Conservation (phyloP, 2,329 filamentous ascomycete genomes). For the Exophiala bonariae region DNA sequence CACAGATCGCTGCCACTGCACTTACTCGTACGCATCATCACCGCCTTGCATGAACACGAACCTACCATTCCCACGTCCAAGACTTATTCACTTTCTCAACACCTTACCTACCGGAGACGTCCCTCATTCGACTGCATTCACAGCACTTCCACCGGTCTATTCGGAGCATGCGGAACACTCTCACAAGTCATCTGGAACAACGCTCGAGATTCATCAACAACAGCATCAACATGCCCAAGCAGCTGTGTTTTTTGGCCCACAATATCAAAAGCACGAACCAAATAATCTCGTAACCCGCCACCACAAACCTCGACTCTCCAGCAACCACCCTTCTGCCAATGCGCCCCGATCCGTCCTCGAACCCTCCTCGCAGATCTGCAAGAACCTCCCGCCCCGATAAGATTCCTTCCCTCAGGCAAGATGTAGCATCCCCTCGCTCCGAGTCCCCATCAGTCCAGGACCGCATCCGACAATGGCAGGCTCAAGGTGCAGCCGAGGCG, state of each 20-base stretch:
- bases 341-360: constrained; percentile 33
- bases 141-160: too few relatives aligned
- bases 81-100: too few relatives aligned
- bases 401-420: constrained; percentile 10
- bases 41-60: too few relatives aligned
- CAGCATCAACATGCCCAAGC: background rate
- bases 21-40: too few relatives aligned
- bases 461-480: constrained; percentile 83
- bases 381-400: constrained; percentile 9
- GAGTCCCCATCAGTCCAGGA: constrained; percentile 69
- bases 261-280: constrained; percentile 2
- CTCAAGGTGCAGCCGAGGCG: constrained; percentile 61
- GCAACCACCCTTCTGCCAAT: constrained; percentile 32
- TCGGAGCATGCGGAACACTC: too few relatives aligned
- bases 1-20: too few relatives aligned
- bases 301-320: background rate
- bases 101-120: too few relatives aligned
- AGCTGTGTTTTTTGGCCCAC: background rate
- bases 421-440: constrained; percentile 48
- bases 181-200: too few relatives aligned
- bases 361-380: constrained; percentile 31
- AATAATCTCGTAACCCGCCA: constrained; percentile 7
- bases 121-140: too few relatives aligned
- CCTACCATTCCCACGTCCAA: too few relatives aligned
- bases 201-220: too few relatives aligned